Evolutionary conservation across 139 green algal genomes (phyloP).

Genomic region (Tetradesmus lagerheimii): DNA sequence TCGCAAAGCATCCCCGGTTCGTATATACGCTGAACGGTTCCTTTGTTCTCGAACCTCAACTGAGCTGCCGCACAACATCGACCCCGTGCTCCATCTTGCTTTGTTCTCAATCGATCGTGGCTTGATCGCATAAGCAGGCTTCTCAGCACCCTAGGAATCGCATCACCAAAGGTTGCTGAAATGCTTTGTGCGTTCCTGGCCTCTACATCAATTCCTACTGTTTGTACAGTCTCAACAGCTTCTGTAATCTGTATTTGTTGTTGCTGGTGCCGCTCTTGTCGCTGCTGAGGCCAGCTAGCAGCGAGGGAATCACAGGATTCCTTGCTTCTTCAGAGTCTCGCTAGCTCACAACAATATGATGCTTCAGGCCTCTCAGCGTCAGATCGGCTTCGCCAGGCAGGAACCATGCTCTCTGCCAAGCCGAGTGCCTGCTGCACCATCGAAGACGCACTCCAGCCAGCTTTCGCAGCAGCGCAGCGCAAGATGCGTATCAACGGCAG

Average conservation of each 20-base stretch:
- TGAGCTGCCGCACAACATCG: no score
- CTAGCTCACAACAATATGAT: not conserved
- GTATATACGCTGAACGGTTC: not conserved
- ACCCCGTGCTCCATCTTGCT: not conserved
- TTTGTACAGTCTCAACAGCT: not conserved
- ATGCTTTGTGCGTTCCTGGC: not conserved
- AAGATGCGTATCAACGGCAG: not conserved
- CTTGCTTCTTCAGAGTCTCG: not conserved
- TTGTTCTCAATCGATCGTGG: not conserved
- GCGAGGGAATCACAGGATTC: not conserved
- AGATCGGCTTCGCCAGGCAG: not conserved
- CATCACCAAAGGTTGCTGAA: not conserved
- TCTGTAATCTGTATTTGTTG: not conserved
- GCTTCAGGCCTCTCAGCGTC: not conserved
- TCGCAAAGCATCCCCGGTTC: not conserved
- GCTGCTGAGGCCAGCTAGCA: not conserved
- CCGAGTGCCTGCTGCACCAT: not conserved
- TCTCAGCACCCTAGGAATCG: not conserved
- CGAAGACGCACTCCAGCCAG: not conserved
- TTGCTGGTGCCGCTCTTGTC: not conserved
- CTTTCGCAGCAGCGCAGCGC: not conserved
- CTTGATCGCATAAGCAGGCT: not conserved
- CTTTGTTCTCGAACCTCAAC: not conserved
- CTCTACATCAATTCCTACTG: not conserved
- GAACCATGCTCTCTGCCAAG: not conserved